Evolutionary conservation across 1,284 basidiomycete genomes (phyloP).

Genomic region (Earliella scabrosa): DNA sequence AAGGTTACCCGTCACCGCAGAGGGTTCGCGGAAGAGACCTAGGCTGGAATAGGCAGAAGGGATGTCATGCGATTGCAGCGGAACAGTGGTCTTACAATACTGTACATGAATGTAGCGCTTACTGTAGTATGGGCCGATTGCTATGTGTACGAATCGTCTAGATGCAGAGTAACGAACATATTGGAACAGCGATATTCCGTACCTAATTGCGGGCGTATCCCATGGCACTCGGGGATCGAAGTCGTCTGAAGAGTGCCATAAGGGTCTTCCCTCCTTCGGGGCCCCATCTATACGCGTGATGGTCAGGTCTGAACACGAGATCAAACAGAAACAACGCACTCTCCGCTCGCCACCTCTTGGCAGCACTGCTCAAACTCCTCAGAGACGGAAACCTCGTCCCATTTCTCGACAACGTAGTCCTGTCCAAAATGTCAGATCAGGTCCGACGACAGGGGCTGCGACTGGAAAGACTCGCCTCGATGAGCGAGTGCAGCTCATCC

Average conservation of each 20-base stretch:
- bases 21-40: too few species aligned
- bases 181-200: too few species aligned
- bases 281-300: slow-evolving; percentile 57
- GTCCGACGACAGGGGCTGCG: background rate
- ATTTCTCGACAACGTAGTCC: slow-evolving; percentile 72
- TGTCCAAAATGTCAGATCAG: too few species aligned
- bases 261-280: slow-evolving; percentile 68
- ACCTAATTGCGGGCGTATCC: slow-evolving; percentile 24
- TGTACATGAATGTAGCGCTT: too few species aligned
- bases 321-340: slow-evolving; percentile 49
- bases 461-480: slow-evolving; percentile 50
- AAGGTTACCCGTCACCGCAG: too few species aligned
- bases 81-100: too few species aligned
- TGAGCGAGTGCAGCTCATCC: slow-evolving; percentile 65
- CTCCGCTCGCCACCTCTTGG: slow-evolving; percentile 70
- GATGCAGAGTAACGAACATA: too few species aligned
- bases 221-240: slow-evolving; percentile 54
- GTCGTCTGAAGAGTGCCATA: slow-evolving; percentile 64
- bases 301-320: slow-evolving; percentile 16
- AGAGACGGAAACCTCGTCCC: slow-evolving; percentile 67
- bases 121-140: too few species aligned
- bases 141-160: too few species aligned
- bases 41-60: too few species aligned
- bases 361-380: slow-evolving; percentile 72
- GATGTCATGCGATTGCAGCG: too few species aligned